Evolutionary conservation across 345 rosid species (phyloP).

Genomic region (Psidium friedrichsthalianum): DNA sequence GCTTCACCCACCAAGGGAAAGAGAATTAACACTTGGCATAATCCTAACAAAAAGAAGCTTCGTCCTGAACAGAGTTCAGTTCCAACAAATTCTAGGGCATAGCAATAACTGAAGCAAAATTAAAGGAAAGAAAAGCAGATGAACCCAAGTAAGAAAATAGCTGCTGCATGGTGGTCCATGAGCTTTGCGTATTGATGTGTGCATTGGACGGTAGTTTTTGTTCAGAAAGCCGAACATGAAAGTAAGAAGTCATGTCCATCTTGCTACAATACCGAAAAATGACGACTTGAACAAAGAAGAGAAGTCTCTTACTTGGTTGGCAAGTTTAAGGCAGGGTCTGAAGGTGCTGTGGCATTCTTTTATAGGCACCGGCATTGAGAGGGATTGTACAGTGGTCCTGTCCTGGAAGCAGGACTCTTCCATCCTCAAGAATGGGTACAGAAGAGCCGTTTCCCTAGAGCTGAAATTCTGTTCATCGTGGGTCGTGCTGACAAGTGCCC

Average conservation of each 20-base stretch:
- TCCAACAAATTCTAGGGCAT: neutral
- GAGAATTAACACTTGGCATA: neutral
- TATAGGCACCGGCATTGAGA: neutral
- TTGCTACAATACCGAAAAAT: neutral
- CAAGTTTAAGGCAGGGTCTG: neutral
- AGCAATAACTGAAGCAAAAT: neutral
- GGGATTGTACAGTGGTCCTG: neutral
- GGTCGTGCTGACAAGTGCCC: neutral
- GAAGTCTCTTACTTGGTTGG: neutral
- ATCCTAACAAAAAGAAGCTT: neutral
- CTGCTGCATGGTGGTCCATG: neutral
- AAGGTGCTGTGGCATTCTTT: neutral
- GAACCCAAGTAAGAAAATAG: neutral
- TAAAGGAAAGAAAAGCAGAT: neutral
- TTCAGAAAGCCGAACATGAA: neutral
- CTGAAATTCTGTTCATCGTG: neutral
- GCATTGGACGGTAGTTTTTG: neutral
- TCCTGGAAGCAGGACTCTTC: neutral
- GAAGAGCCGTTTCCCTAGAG: neutral
- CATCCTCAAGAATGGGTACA: neutral
- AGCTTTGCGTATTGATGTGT: neutral
- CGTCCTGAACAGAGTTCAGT: neutral
- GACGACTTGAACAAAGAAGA: neutral
- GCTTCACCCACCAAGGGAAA: neutral
- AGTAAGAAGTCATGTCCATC: neutral